Evolutionary conservation across 2,329 filamentous ascomycete species (phyloP).

Genomic region (Xenosphaeropsis pyriputrescens): DNA sequence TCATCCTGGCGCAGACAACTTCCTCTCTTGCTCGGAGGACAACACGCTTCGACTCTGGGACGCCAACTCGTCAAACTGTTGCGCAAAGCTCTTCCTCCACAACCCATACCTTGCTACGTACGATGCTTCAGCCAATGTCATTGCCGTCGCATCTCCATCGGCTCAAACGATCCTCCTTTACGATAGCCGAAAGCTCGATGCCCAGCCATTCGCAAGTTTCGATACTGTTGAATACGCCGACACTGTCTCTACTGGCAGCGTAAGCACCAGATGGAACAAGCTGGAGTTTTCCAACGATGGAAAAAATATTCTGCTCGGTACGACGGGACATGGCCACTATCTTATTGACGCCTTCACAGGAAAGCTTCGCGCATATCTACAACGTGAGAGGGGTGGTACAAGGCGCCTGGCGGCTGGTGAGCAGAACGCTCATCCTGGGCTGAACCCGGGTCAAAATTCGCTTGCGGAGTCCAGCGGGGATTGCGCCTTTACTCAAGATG

Average conservation of each 20-base stretch:
- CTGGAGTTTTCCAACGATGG: conserved; percentile 96
- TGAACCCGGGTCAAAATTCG: conserved; percentile 14
- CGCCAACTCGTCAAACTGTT: conserved; percentile 55
- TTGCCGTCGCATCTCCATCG: conserved; percentile 73
- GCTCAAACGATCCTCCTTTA: conserved; percentile 77
- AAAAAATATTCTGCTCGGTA: conserved; percentile 71
- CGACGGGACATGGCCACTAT: conserved; percentile 74
- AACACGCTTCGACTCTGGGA: conserved; percentile 90
- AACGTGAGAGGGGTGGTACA: conserved; percentile 37
- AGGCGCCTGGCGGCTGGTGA: conserved; percentile 39
- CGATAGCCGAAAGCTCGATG: conserved; percentile 87
- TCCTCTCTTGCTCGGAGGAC: conserved; percentile 83
- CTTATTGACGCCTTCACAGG: conserved; percentile 89
- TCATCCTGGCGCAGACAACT: conserved; percentile 77
- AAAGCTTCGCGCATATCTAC: conserved; percentile 59
- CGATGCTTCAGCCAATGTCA: conserved; percentile 83
- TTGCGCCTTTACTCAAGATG: conserved; percentile 80
- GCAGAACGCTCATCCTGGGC: conserved; percentile 10
- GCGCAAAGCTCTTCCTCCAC: conserved; percentile 67
- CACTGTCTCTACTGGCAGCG: conserved; percentile 25
- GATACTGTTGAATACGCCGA: conserved; percentile 49
- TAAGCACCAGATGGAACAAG: conserved; percentile 66
- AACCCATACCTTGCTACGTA: conserved; percentile 75
- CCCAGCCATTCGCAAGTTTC: conserved; percentile 75
- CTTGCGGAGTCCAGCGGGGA: conserved; percentile 52